phyloP scores from a whole-genome alignment of 2,329 filamentous ascomycete genomes.

The Setomelanomma holmii region DNA sequence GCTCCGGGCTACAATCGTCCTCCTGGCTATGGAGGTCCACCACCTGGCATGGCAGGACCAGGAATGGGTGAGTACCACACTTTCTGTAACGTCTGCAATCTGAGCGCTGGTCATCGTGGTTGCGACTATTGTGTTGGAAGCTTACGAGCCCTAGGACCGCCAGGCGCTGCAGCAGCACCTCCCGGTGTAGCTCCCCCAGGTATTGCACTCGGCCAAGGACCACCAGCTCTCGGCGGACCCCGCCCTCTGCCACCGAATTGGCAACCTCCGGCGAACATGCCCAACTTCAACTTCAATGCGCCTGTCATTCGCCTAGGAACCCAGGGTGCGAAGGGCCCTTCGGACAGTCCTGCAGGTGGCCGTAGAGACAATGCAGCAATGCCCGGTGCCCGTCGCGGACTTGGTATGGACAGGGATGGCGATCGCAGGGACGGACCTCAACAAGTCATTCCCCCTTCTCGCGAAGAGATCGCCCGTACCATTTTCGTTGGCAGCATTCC shows the following conservation, averaged over 20 bases:
- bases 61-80: conserved; percentile 72
- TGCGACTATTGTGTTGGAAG: not conserved
- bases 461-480: conserved; percentile 89
- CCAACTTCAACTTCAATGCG: conserved; percentile 97
- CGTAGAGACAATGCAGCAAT: conserved; percentile 57
- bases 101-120: not conserved
- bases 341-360: conserved; percentile 52
- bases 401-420: conserved; percentile 65
- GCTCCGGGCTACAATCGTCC: conserved; percentile 74
- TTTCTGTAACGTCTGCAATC: not conserved
- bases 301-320: conserved; percentile 94
- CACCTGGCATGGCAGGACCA: conserved; percentile 77
- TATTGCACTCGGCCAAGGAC: conserved; percentile 74
- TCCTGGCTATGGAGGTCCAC: conserved; percentile 75
- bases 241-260: conserved; percentile 82
- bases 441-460: conserved; percentile 79
- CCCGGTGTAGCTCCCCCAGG: conserved; percentile 79
- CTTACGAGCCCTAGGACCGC: conserved; percentile 13
- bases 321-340: conserved; percentile 66
- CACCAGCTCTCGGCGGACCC: conserved; percentile 78
- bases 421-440: conserved; percentile 72
- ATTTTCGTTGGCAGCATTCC: conserved; percentile 90
- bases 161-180: conserved; percentile 61
- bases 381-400: conserved; percentile 54
- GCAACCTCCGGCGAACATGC: conserved; percentile 88